A percentile compares a stretch with the other conserved stretches of the same genome.
Evolutionary conservation across 306 rosid species (phyloP).

Genomic region (Astragalus membranaceus): DNA sequence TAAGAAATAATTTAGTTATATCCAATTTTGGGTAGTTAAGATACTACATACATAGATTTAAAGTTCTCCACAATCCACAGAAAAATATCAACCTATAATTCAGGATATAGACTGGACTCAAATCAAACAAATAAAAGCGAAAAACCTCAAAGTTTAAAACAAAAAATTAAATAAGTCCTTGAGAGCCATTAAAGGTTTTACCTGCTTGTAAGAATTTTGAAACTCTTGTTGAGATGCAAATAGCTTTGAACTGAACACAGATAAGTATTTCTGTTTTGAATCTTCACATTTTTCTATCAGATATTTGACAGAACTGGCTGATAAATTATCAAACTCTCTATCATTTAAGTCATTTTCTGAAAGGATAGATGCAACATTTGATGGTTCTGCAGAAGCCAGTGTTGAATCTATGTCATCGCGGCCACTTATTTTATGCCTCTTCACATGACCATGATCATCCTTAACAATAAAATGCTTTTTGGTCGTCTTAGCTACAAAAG

Average conservation of each 20-base stretch:
- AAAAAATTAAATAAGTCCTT: neutral
- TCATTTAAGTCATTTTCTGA: slow-evolving; percentile 29
- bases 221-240: slow-evolving; percentile 65
- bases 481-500: slow-evolving; percentile 23
- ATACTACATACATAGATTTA: neutral
- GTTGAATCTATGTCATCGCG: slow-evolving; percentile 25
- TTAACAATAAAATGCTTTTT: slow-evolving; percentile 35
- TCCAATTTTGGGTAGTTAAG: slow-evolving; percentile 13
- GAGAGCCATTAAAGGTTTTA: slow-evolving; percentile 27
- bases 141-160: neutral
- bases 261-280: slow-evolving; percentile 62
- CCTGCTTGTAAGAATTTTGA: slow-evolving; percentile 60
- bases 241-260: slow-evolving; percentile 68
- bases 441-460: slow-evolving; percentile 38
- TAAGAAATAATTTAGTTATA: slow-evolving; percentile 7
- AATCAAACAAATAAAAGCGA: neutral
- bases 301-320: slow-evolving; percentile 34
- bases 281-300: slow-evolving; percentile 53
- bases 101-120: slow-evolving; percentile 1
- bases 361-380: slow-evolving; percentile 17
- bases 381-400: slow-evolving; percentile 29
- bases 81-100: neutral
- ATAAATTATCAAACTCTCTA: slow-evolving; percentile 27
- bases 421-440: slow-evolving; percentile 59
- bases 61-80: neutral